Evolutionary conservation across 257 asterid species (phyloP).

Genomic region (Solanum pimpinellifolium): DNA sequence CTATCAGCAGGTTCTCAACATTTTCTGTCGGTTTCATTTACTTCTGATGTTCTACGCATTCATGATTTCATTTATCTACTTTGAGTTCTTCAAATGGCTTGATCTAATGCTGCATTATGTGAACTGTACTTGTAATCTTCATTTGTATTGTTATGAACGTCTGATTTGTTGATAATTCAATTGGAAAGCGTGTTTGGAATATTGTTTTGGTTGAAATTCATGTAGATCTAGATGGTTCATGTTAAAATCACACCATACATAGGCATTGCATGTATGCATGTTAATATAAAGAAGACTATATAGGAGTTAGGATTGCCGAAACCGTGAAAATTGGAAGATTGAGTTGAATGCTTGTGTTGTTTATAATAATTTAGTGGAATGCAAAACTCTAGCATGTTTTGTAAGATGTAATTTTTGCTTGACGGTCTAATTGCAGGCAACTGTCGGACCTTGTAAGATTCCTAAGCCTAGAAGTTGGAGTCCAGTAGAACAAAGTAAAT

Average conservation of each 20-base stretch:
- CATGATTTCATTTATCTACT: not conserved
- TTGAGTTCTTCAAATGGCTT: not conserved
- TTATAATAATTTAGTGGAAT: not conserved
- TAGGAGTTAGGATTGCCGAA: not conserved
- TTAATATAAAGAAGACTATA: not conserved
- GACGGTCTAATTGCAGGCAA: slow-evolving; percentile 46
- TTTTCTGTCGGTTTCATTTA: not conserved
- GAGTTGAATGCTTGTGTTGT: not conserved
- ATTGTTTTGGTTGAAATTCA: not conserved
- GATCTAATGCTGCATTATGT: not conserved
- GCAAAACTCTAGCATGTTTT: not conserved
- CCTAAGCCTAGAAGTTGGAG: slow-evolving; percentile 97
- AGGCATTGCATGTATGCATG: not conserved
- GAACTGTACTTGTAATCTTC: not conserved
- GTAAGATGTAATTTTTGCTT: not conserved
- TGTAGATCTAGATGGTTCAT: not conserved
- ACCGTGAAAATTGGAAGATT: not conserved
- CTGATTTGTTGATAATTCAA: not conserved
- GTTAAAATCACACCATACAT: not conserved
- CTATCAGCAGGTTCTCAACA: slow-evolving; percentile 60
- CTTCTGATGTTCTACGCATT: not conserved
- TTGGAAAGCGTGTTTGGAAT: not conserved
- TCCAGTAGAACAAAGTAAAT: slow-evolving; percentile 89
- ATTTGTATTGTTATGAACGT: not conserved
- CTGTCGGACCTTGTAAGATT: slow-evolving; percentile 79